A percentile compares a stretch with the other conserved stretches of the same genome.
These are phyloP conservation scores for grape (Vitis vinifera) DNA, from an alignment of 164 flowering plant species.

Conservation along the genomic window ASM3070453v1 NC_081808.1:4836001-4836500, in stretches of 20 bases:
- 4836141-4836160: conserved; percentile 11
- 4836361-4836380: background rate
- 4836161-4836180: conserved; percentile 57
- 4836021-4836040: conserved; percentile 65
- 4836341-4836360: too few species aligned
- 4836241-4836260: conserved; percentile 26
- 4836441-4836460: too few species aligned
- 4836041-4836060: conserved; percentile 39
- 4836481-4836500: too few species aligned
- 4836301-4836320: conserved; percentile 61
- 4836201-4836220: conserved; percentile 64
- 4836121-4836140: conserved; percentile 71
- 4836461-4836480: too few species aligned
- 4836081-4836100: conserved; percentile 86
- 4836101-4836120: conserved; percentile 94
- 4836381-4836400: too few species aligned
- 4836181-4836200: conserved; percentile 52
- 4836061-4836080: conserved; percentile 69
- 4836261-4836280: conserved; percentile 52
- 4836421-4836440: too few species aligned
- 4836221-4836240: conserved; percentile 42
- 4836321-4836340: conserved; percentile 66
- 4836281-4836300: conserved; percentile 64
- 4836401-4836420: too few species aligned
- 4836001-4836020: conserved; percentile 82